Evolutionary conservation across 2,329 filamentous ascomycete species (phyloP), one percentile per base, ranked within the genome.

Genomic region (Penicillium sp.): DNA sequence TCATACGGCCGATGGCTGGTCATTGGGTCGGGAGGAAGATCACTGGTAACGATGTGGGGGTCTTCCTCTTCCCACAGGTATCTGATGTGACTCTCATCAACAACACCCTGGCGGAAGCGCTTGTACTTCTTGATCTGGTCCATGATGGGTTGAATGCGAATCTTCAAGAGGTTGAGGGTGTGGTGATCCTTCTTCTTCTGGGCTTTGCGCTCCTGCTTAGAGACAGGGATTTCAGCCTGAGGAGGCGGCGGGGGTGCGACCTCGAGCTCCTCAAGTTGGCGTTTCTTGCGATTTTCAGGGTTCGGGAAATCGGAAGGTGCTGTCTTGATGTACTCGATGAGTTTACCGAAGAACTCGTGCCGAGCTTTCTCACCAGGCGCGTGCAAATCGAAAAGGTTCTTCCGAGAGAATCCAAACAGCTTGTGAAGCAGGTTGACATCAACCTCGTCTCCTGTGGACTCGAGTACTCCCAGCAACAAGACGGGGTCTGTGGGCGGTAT

Each of bases 101-200:
- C 85, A 37, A 88, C 81, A 1, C 88, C 85, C 47, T 83, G 82
- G 51, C 90, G 81, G 71, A 97, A 97, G 57, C 89, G 89, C 65
- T 85, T 88, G 72, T 95, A 95, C 65, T 86, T 90, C 67, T 95
- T 93, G 64, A 98, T 88, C 69, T 96, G 89, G 58, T 98, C 91
- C 90, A 98, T 96, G 57, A 97, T 88, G 2, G 88, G 89, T 67
- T 96, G 90, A 46, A 98, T 82, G 45, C 85, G 77, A 35, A 95
- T 83, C 73, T 97, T 98, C 55, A 98, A 75, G 49, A 85, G 75
- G 65, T 97, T 96, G 46, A 97, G 77, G 9, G 85, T 81, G 54
- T 91, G 83, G 42, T 88, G 84, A 63, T 98, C 94, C 53, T 82
- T 81, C 68, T 89, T 86, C 69, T 86, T 86, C 65, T 91, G 83